phyloP scores from a whole-genome alignment of 257 asterid species.

The Osmanthus fragrans region DNA sequence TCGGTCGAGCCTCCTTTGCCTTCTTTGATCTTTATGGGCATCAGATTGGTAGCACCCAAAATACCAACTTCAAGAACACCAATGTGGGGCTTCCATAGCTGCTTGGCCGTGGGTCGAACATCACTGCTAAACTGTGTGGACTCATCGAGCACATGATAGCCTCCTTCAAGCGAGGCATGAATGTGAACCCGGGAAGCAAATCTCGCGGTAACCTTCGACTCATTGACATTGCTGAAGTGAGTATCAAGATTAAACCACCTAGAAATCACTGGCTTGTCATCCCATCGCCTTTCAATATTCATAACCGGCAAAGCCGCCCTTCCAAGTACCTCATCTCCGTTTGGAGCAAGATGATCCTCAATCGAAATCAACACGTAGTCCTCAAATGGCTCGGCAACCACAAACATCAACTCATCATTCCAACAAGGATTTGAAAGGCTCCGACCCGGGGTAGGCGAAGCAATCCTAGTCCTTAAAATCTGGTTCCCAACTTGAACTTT shows the following conservation, averaged over 20 bases:
- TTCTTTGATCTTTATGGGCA: conserved; percentile 79
- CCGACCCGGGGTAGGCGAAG: conserved; percentile 47
- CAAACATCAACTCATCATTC: conserved; percentile 84
- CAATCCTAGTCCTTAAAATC: conserved; percentile 64
- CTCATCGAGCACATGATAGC: conserved; percentile 89
- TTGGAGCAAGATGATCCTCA: conserved; percentile 68
- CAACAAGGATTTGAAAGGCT: conserved; percentile 64
- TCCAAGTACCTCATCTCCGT: conserved; percentile 67
- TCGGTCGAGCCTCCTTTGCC: conserved; percentile 84
- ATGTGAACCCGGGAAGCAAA: conserved; percentile 82
- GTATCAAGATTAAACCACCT: conserved; percentile 79
- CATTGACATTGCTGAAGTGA: conserved; percentile 43
- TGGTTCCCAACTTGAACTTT: conserved; percentile 85
- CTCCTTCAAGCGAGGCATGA: conserved; percentile 78
- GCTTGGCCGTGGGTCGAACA: conserved; percentile 82
- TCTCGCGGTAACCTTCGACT: conserved; percentile 46
- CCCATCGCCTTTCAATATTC: conserved; percentile 59
- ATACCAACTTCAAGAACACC: conserved; percentile 91
- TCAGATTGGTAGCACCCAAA: conserved; percentile 67
- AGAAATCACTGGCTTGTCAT: conserved; percentile 61
- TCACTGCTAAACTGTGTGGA: conserved; percentile 85
- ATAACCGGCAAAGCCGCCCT: conserved; percentile 54
- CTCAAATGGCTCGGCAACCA: conserved; percentile 85
- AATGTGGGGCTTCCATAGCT: conserved; percentile 84
- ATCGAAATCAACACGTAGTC: conserved; percentile 59